phyloP scores from a whole-genome alignment of 1,284 basidiomycete genomes.

The Rhodotorula sp. region DNA sequence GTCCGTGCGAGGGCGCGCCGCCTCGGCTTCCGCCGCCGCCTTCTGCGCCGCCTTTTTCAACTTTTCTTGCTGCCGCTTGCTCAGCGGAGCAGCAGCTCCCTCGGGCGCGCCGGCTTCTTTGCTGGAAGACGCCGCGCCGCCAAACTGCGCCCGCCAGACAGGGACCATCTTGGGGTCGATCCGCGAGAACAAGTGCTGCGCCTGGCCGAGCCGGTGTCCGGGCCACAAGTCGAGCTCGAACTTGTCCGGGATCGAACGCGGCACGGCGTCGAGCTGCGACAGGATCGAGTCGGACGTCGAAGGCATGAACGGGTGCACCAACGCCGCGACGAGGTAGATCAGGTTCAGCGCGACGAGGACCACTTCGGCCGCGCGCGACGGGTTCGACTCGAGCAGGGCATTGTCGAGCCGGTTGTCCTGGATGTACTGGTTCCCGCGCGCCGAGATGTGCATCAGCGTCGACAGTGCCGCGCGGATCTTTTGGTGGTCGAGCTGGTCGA shows the following conservation, averaged over 20 bases:
- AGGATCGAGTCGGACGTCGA: slow-evolving; percentile 78
- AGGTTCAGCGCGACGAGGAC: slow-evolving; percentile 86
- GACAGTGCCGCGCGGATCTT: slow-evolving; percentile 85
- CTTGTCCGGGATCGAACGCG: slow-evolving; percentile 67
- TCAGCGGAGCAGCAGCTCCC: slow-evolving; percentile 45
- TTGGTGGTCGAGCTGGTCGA: slow-evolving; percentile 83
- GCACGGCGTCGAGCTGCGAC: slow-evolving; percentile 83
- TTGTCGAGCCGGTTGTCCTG: slow-evolving; percentile 91
- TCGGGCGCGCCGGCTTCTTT: slow-evolving; percentile 34
- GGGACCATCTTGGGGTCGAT: slow-evolving; percentile 90
- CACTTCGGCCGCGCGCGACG: slow-evolving; percentile 83
- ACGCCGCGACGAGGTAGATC: slow-evolving; percentile 82
- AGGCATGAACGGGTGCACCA: slow-evolving; percentile 97
- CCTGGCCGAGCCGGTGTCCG: slow-evolving; percentile 80
- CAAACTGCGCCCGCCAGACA: slow-evolving; percentile 77
- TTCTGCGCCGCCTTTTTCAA: slow-evolving; percentile 48
- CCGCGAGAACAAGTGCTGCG: slow-evolving; percentile 87
- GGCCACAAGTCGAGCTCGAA: slow-evolving; percentile 76
- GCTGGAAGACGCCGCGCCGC: slow-evolving; percentile 56
- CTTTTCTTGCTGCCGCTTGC: slow-evolving; percentile 57
- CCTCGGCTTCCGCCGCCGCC: slow-evolving; percentile 51
- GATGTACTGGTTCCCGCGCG: slow-evolving; percentile 90
- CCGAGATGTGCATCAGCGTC: slow-evolving; percentile 84
- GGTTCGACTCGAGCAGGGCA: slow-evolving; percentile 74
- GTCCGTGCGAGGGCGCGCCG: slow-evolving; percentile 59